Conservation (phyloP, 208 protist genomes). For the Trypanosoma melophagium region DNA sequence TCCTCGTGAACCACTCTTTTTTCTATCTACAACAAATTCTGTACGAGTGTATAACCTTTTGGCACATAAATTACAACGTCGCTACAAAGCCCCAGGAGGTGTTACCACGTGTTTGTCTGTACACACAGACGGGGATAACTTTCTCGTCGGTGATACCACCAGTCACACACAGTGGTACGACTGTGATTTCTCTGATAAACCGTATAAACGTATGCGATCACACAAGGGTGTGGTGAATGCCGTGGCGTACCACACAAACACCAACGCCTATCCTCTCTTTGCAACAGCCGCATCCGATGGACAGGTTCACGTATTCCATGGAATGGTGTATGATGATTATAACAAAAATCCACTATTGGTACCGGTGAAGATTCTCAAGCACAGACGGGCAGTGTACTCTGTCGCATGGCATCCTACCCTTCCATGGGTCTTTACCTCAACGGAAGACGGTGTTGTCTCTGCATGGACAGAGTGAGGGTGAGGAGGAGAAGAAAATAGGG, state of each 20-base stretch:
- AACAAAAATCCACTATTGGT: constrained; percentile 98
- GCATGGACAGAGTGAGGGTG: constrained; percentile 81
- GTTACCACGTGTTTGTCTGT: constrained; percentile 94
- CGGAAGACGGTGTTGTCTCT: constrained; percentile 94
- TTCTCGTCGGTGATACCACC: constrained; percentile 92
- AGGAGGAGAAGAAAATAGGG: constrained; percentile 3
- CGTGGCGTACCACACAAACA: constrained; percentile 90
- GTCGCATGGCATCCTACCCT: constrained; percentile 97
- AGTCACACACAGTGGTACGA: constrained; percentile 98
- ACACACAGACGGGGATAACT: constrained; percentile 97
- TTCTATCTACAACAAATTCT: constrained; percentile 94
- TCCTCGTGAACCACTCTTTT: constrained; percentile 98
- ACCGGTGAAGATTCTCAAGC: constrained; percentile 98
- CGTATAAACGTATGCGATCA: constrained; percentile 96
- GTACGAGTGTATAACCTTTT: constrained; percentile 98
- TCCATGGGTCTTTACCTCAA: constrained; percentile 98
- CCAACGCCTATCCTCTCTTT: constrained; percentile 95
- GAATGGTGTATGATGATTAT: constrained; percentile 97
- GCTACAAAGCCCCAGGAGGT: constrained; percentile 89
- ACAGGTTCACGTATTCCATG: constrained; percentile 94
- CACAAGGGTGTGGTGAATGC: constrained; percentile 93
- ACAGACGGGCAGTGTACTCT: constrained; percentile 91
- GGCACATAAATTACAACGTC: constrained; percentile 95
- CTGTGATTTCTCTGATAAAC: constrained; percentile 95
- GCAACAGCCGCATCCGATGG: constrained; percentile 96